Evolutionary conservation across 192 early-diverging fungal species (phyloP).

Genomic region (Coemansia sp.): DNA sequence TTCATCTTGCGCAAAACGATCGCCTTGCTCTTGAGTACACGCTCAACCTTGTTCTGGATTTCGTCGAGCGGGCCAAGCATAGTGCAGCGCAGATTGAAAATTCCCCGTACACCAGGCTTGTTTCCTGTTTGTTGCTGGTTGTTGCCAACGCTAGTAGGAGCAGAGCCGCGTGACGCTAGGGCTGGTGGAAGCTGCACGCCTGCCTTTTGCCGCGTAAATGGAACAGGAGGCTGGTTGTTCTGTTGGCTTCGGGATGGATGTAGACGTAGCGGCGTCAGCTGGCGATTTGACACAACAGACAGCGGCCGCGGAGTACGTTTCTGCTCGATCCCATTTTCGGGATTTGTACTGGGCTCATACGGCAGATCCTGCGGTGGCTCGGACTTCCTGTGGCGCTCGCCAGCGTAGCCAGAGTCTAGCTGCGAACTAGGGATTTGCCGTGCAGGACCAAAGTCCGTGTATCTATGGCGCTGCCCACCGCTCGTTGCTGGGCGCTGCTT

Average conservation of each 20-base stretch:
- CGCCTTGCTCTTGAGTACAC: slow-evolving; percentile 33
- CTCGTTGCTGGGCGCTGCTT: slow-evolving; percentile 46
- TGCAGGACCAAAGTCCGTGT: slow-evolving; percentile 46
- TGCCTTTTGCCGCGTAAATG: slow-evolving; percentile 23
- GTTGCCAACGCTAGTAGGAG: slow-evolving; percentile 15
- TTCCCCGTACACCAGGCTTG: slow-evolving; percentile 25
- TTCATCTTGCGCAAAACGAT: slow-evolving; percentile 35
- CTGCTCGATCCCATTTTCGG: slow-evolving; percentile 7
- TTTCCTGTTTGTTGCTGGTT: slow-evolving; percentile 13
- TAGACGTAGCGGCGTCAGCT: slow-evolving; percentile 37
- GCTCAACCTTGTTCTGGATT: slow-evolving; percentile 34
- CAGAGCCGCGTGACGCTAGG: slow-evolving; percentile 33
- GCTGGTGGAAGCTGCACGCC: slow-evolving; percentile 41
- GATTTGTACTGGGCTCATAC: slow-evolving; percentile 12
- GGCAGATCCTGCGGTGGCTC: slow-evolving; percentile 39
- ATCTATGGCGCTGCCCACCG: slow-evolving; percentile 36
- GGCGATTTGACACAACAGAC: slow-evolving; percentile 40
- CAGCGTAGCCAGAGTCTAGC: slow-evolving; percentile 13
- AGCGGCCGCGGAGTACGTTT: slow-evolving; percentile 34
- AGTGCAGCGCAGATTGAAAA: slow-evolving; percentile 42
- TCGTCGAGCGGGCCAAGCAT: slow-evolving; percentile 46
- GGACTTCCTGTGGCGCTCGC: slow-evolving; percentile 39
- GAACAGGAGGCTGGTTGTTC: slow-evolving; percentile 14
- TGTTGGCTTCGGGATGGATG: slow-evolving; percentile 40
- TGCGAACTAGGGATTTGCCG: slow-evolving; percentile 12